A percentile compares a stretch with the other conserved stretches of the same genome.
Conservation (phyloP, 768 basidiomycete species). For the Rhodotorula kratochvilovae region DNA sequence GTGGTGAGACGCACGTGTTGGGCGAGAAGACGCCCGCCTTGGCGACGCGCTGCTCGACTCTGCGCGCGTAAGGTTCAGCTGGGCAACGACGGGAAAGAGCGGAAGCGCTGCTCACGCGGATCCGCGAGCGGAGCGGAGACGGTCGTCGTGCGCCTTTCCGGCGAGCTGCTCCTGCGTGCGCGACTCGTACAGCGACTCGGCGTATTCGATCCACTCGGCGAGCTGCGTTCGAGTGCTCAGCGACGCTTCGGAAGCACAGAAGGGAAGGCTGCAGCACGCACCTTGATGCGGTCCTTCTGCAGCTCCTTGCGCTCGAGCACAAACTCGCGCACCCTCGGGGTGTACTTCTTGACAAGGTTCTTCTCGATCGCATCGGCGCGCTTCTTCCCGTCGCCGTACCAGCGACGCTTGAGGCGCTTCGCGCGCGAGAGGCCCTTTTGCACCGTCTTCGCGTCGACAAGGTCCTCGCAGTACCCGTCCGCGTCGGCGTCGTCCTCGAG, state of each 20-base stretch:
- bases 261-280: not conserved
- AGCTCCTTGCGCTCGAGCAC: not conserved
- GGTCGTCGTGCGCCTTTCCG: not conserved
- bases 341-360: not conserved
- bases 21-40: not conserved
- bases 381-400: fast-evolving
- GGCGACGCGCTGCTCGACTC: not conserved
- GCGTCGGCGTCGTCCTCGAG: not conserved
- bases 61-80: not conserved
- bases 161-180: not conserved
- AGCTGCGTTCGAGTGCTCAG: not conserved
- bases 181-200: not conserved
- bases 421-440: not conserved
- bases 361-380: not conserved
- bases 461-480: not conserved
- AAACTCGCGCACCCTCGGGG: not conserved
- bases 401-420: not conserved
- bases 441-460: not conserved
- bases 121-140: no score
- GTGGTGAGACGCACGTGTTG: not conserved
- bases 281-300: not conserved
- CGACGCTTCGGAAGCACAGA: not conserved
- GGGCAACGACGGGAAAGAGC: no score
- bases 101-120: no score
- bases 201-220: not conserved